Conservation (phyloP, 176 grass and related monocot genomes). For the Rhipidocladum racemiflorum region DNA sequence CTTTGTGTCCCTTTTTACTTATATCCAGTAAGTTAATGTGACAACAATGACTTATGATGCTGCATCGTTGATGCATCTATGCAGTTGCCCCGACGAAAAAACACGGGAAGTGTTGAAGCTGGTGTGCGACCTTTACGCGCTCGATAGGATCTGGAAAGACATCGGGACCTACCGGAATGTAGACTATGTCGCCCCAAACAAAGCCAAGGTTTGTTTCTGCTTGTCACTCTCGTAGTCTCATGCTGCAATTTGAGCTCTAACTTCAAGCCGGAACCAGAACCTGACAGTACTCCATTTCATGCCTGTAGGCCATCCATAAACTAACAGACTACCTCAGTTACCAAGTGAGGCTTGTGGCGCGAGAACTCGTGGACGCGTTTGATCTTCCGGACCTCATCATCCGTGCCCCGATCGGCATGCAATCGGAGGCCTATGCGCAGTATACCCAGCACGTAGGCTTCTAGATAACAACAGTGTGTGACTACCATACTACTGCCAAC, state of each 20-base stretch:
- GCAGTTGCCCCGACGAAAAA: constrained; percentile 85
- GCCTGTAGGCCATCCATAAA: constrained; percentile 86
- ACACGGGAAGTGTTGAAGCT: constrained; percentile 66
- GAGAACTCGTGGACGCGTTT: constrained; percentile 78
- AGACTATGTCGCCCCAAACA: constrained; percentile 92
- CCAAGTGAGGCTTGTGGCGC: constrained; percentile 79
- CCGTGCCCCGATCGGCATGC: constrained; percentile 83
- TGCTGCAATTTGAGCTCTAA: background rate
- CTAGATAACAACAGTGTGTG: constrained; percentile 25
- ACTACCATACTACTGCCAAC: background rate
- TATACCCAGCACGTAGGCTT: constrained; percentile 82
- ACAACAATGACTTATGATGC: constrained; percentile 24
- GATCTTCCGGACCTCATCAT: constrained; percentile 84
- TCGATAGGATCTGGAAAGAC: constrained; percentile 94
- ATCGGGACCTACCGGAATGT: constrained; percentile 93
- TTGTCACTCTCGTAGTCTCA: background rate
- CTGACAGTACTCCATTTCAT: background rate
- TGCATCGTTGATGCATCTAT: constrained; percentile 23
- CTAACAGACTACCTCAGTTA: constrained; percentile 86
- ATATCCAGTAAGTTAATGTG: background rate
- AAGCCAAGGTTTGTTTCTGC: constrained; percentile 76
- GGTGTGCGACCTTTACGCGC: constrained; percentile 90
- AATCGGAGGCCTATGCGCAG: constrained; percentile 73
- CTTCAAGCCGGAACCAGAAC: background rate
- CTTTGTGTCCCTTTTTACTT: background rate